These are phyloP conservation scores for Hypomyces rosellus DNA, from an alignment of 2,329 filamentous ascomycete species.

Conservation along the genomic window DNA sequence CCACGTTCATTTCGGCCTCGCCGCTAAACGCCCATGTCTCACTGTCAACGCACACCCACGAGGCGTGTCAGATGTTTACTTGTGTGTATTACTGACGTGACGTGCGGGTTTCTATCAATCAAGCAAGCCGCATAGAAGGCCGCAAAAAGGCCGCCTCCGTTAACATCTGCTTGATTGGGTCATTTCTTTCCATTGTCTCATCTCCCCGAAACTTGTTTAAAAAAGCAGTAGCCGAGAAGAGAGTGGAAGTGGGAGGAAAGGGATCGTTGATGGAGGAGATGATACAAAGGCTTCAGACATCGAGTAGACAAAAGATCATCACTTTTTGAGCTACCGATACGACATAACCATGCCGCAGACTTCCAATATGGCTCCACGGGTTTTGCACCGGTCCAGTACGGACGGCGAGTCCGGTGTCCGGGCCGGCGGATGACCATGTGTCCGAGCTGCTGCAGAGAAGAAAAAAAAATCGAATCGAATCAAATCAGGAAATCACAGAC, in stretches of 20 bases:
- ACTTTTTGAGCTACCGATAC: background rate
- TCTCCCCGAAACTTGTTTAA: background rate
- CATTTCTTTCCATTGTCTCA: constrained; percentile 6
- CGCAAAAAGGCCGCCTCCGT: background rate
- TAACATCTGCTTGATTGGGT: constrained; percentile 3
- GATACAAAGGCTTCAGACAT: background rate
- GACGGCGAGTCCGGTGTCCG: constrained; percentile 4
- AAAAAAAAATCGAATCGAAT: background rate
- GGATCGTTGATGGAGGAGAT: background rate
- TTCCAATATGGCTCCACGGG: too few species aligned
- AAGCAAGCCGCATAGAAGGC: background rate
- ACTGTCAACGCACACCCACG: constrained; percentile 4
- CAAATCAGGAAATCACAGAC: background rate
- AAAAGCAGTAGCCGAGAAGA: background rate
- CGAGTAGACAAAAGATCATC: background rate
- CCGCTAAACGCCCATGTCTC: constrained; percentile 8
- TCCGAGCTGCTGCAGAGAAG: background rate
- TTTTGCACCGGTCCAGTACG: too few species aligned
- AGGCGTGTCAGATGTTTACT: constrained; percentile 1
- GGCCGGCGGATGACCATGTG: background rate
- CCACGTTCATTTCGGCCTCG: constrained; percentile 11
- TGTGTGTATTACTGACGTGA: constrained; percentile 3
- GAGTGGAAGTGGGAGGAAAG: background rate
- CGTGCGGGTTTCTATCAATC: background rate
- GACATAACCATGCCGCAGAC: too few species aligned